Evolutionary conservation across 768 basidiomycete genomes (phyloP).

Genomic region (Coprinopsis marcescibilis): DNA sequence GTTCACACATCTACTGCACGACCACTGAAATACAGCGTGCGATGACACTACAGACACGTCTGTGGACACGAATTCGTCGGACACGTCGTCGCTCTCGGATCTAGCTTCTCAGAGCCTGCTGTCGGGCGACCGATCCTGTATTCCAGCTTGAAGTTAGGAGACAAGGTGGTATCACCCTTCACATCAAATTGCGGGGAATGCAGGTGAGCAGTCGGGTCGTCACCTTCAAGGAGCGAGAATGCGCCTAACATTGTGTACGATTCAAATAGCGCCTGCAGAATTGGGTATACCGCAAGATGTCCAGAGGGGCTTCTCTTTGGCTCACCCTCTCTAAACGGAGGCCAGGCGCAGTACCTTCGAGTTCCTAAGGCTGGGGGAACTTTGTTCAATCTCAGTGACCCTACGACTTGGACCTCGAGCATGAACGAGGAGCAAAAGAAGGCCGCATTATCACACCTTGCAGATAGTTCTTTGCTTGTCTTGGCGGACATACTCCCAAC

Average conservation of each 20-base stretch:
- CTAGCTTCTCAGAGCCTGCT: conserved; percentile 38
- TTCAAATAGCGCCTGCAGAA: conserved; percentile 52
- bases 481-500: conserved; percentile 79
- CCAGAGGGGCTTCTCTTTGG: conserved; percentile 59
- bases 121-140: conserved; percentile 58
- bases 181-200: conserved; percentile 83
- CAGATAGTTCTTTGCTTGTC: conserved; percentile 64
- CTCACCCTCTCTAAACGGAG: conserved; percentile 58
- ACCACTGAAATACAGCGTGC: background rate
- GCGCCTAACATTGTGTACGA: background rate
- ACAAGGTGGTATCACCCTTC: conserved; percentile 78
- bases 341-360: conserved; percentile 75
- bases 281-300: conserved; percentile 72
- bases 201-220: conserved; percentile 45
- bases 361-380: conserved; percentile 80
- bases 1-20: background rate
- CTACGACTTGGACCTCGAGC: conserved; percentile 39
- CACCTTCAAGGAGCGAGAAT: background rate
- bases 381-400: conserved; percentile 54
- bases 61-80: conserved; percentile 80
- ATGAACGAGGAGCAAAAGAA: conserved; percentile 31
- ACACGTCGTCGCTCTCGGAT: conserved; percentile 61
- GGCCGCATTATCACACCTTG: conserved; percentile 34
- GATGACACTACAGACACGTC: conserved; percentile 42
- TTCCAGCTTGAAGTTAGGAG: conserved; percentile 57